Conservation (phyloP, 2,329 filamentous ascomycete species). For the Arachnopeziza araneosa region DNA sequence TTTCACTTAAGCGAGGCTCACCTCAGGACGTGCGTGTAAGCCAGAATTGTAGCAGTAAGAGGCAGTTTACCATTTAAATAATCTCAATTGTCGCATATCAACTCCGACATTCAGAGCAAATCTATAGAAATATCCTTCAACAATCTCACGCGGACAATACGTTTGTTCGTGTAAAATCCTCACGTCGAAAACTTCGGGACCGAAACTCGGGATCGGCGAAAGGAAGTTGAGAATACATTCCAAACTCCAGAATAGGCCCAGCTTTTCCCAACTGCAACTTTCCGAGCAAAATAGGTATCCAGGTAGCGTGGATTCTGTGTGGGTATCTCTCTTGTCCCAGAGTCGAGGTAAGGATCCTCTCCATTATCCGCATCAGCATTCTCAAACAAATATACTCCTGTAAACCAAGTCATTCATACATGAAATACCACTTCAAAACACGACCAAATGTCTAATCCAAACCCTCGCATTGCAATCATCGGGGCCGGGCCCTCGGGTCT, state of each 20-base stretch:
- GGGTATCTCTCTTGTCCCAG: neutral
- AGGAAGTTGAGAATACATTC: neutral
- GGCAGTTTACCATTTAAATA: no score
- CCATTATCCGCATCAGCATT: neutral
- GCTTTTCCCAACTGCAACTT: neutral
- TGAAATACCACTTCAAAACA: neutral
- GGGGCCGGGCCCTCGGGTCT: constrained; percentile 18
- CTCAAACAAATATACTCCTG: neutral
- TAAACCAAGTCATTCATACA: neutral
- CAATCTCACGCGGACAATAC: no score
- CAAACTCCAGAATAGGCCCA: neutral
- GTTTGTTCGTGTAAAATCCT: no score
- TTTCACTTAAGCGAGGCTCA: no score
- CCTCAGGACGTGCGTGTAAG: no score
- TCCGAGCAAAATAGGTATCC: neutral
- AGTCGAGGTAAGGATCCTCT: neutral
- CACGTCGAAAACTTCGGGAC: neutral
- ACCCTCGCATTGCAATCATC: constrained; percentile 15
- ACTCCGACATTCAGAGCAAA: no score
- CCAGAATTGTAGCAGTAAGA: no score
- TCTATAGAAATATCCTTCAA: no score
- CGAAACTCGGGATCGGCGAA: neutral
- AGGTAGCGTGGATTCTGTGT: neutral
- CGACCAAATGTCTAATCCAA: neutral
- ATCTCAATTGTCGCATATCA: no score